Evolutionary conservation across 805 yeast genomes (phyloP).

Genomic region (Yarrowia porcina): DNA sequence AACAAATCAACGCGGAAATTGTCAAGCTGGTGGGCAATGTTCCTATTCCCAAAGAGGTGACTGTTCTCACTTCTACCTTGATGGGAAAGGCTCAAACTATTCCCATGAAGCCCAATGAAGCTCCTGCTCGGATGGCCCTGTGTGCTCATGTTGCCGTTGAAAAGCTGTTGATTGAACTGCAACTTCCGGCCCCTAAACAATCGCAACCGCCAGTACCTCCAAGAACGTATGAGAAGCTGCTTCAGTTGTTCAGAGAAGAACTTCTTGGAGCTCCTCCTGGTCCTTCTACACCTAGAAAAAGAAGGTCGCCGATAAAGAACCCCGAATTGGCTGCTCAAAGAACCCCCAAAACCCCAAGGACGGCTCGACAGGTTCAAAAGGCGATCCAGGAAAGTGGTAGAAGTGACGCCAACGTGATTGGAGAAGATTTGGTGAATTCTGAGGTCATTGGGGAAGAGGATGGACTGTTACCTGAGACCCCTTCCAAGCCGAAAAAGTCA

Average conservation of each 20-base stretch:
- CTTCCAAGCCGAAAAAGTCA: slow-evolving; percentile 12
- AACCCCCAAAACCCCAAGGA: slow-evolving; percentile 7
- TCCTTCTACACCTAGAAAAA: slow-evolving; percentile 16
- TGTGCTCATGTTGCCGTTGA: slow-evolving; percentile 34
- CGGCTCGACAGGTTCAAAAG: background rate
- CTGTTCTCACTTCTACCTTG: background rate
- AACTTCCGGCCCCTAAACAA: slow-evolving; percentile 28
- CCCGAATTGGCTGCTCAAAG: slow-evolving; percentile 3
- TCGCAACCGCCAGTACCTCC: slow-evolving; percentile 32
- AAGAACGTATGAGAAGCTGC: slow-evolving; percentile 28
- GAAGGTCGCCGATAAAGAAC: slow-evolving; percentile 12
- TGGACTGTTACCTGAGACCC: background rate
- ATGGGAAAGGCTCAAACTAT: slow-evolving; percentile 10
- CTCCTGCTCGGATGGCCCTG: slow-evolving; percentile 31
- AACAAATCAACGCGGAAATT: background rate
- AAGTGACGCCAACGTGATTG: slow-evolving; percentile 2
- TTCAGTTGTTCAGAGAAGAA: slow-evolving; percentile 29
- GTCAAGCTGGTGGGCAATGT: background rate
- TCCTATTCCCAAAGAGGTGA: background rate
- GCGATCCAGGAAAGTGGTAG: background rate
- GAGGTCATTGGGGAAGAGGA: slow-evolving; percentile 1
- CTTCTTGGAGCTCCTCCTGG: slow-evolving; percentile 16
- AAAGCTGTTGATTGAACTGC: slow-evolving; percentile 18
- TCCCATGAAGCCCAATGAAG: slow-evolving; percentile 31
- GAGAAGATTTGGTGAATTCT: slow-evolving; percentile 15